Conservation (phyloP, 176 grass and related monocot genomes). For the Paspalum notatum region DNA sequence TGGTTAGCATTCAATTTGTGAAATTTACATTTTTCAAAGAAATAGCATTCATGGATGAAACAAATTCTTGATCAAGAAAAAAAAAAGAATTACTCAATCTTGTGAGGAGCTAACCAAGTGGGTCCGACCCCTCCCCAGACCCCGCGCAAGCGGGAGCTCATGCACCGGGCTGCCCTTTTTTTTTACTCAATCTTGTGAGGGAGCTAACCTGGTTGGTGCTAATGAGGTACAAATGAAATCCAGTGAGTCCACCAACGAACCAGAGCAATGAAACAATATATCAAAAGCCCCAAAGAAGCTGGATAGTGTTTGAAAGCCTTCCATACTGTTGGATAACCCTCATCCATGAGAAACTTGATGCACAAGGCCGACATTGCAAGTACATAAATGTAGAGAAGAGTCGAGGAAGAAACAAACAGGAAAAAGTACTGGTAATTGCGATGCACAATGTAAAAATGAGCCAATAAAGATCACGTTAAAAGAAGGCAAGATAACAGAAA, state of each 20-base stretch:
- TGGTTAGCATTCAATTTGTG: neutral
- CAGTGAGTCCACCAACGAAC: conserved; percentile 97
- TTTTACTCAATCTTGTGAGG: too few species aligned
- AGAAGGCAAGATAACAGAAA: neutral
- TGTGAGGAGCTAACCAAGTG: too few species aligned
- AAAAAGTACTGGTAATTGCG: conserved; percentile 97
- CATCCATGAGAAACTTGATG: conserved; percentile 91
- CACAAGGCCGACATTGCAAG: conserved; percentile 91
- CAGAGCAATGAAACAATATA: conserved; percentile 91
- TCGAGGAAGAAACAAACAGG: conserved; percentile 90
- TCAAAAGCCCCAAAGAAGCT: conserved; percentile 79
- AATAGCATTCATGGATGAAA: neutral
- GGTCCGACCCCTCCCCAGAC: too few species aligned
- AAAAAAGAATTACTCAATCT: neutral
- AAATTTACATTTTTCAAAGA: neutral
- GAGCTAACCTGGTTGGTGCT: conserved; percentile 85
- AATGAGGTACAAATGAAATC: conserved; percentile 97
- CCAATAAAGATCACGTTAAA: conserved; percentile 38
- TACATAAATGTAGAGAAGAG: conserved; percentile 94
- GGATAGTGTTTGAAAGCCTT: conserved; percentile 92
- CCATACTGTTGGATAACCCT: conserved; percentile 91
- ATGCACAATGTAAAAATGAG: conserved; percentile 58
- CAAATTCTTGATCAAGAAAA: neutral
- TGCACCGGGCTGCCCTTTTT: neutral
- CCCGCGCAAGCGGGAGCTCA: too few species aligned